Conservation (phyloP, 495 filamentous ascomycete species). For the Trichoderma virens region DNA sequence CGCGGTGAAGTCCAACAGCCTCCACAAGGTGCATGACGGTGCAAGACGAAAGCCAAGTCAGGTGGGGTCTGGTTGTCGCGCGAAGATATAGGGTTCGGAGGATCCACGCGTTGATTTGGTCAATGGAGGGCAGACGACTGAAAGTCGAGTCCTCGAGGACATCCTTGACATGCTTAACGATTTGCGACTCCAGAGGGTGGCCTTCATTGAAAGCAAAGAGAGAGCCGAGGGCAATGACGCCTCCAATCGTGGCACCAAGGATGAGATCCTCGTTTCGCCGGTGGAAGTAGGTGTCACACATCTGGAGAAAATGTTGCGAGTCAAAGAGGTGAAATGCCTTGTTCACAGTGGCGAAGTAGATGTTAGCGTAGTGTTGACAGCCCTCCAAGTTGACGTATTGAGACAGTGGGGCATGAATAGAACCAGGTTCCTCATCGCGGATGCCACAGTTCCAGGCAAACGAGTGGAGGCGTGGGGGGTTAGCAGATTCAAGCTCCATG, state of each 20-base stretch:
- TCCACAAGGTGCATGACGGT: constrained; percentile 47
- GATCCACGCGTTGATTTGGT: constrained; percentile 43
- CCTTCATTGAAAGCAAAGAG: constrained; percentile 13
- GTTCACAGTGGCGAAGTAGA: neutral
- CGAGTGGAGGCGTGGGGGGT: neutral
- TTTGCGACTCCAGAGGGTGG: constrained; percentile 22
- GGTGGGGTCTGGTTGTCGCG: constrained; percentile 44
- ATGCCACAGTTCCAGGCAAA: constrained; percentile 6
- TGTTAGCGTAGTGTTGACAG: neutral
- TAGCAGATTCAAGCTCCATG: neutral
- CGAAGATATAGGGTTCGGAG: constrained; percentile 46
- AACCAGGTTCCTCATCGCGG: neutral
- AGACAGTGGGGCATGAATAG: neutral
- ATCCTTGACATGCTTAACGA: constrained; percentile 35
- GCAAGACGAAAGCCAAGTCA: constrained; percentile 49
- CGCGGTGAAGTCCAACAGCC: constrained; percentile 40
- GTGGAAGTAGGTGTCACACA: neutral
- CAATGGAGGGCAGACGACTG: constrained; percentile 23
- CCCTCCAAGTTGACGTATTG: neutral
- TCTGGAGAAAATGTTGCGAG: neutral
- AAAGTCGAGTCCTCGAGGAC: constrained; percentile 36
- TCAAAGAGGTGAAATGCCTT: neutral
- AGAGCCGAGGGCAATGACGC: constrained; percentile 20
- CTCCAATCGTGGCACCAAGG: neutral
- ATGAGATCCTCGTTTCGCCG: neutral